These are phyloP conservation scores for Ciborinia camelliae DNA, from an alignment of 2,329 filamentous ascomycete genomes.

Conservation along the genomic window DNA sequence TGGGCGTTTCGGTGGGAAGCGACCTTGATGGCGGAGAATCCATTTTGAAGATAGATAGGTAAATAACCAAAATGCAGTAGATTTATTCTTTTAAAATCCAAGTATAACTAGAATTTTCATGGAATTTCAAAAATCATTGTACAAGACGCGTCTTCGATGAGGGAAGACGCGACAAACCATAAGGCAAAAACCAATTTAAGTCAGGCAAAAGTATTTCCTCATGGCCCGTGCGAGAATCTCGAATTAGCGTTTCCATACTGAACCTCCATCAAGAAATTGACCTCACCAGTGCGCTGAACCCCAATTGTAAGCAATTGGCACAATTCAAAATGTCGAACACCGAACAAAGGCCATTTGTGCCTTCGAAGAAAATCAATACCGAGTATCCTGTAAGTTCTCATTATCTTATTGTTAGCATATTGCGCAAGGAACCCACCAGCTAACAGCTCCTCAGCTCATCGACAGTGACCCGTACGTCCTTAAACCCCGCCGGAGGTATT, in stretches of 20 bases:
- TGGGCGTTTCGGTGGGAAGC: conserved; percentile 31
- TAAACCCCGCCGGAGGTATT: not conserved
- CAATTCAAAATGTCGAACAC: conserved; percentile 38
- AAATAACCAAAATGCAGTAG: not conserved
- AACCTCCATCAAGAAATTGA: conserved; percentile 20
- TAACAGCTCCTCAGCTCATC: conserved; percentile 71
- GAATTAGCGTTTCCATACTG: conserved; percentile 20
- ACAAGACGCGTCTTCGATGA: conserved; percentile 6
- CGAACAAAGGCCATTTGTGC: conserved; percentile 52
- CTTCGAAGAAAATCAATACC: conserved; percentile 75
- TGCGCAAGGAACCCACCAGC: conserved; percentile 21
- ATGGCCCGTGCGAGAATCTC: conserved; percentile 8
- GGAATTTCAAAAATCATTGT: not conserved
- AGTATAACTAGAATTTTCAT: not conserved
- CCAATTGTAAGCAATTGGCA: conserved; percentile 33
- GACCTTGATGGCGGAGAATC: conserved; percentile 5
- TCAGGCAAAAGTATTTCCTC: not conserved
- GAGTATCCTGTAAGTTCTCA: conserved; percentile 75
- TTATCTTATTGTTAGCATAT: not conserved
- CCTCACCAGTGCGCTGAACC: conserved; percentile 10
- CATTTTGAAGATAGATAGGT: not conserved
- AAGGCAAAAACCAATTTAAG: conserved; percentile 16
- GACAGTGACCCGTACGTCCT: conserved; percentile 90
- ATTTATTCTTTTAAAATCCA: not conserved
- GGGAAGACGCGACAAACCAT: conserved; percentile 18